phyloP scores from a whole-genome alignment of 78 protist genomes.

The Chrysochromulina tobinii region DNA sequence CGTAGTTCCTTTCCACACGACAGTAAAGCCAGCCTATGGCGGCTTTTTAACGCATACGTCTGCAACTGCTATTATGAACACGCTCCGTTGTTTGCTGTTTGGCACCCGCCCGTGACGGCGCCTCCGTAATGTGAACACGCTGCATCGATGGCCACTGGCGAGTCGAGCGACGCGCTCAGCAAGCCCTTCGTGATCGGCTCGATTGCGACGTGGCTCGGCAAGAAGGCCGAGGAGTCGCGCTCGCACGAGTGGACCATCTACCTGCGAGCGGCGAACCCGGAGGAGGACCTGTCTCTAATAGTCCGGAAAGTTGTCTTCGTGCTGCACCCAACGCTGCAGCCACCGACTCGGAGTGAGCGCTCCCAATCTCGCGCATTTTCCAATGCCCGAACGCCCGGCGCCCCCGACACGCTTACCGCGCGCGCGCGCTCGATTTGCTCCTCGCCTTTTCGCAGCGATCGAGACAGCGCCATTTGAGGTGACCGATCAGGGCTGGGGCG shows the following conservation, averaged over 20 bases:
- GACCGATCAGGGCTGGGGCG: slow-evolving; percentile 20
- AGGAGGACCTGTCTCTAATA: not conserved
- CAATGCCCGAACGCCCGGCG: no score
- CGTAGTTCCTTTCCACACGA: no score
- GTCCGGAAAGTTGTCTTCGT: not conserved
- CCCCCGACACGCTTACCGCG: not conserved
- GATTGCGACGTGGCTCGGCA: not conserved
- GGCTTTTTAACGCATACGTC: no score
- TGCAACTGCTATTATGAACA: no score
- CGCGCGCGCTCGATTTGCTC: no score
- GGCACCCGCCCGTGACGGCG: no score
- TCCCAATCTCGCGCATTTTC: no score
- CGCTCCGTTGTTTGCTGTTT: no score
- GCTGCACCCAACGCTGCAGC: not conserved
- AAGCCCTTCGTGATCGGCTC: not conserved
- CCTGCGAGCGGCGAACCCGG: not conserved
- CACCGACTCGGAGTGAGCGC: not conserved
- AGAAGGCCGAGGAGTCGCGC: not conserved
- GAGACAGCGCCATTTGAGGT: not conserved
- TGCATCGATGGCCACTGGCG: no score
- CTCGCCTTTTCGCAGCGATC: not conserved
- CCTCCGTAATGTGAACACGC: no score
- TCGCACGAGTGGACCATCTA: not conserved
- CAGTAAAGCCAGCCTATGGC: no score
- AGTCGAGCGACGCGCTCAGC: not conserved